These are phyloP conservation scores for Cunninghamia lanceolata DNA, from an alignment of 75 land plant genomes.

Conservation along the genomic window DNA sequence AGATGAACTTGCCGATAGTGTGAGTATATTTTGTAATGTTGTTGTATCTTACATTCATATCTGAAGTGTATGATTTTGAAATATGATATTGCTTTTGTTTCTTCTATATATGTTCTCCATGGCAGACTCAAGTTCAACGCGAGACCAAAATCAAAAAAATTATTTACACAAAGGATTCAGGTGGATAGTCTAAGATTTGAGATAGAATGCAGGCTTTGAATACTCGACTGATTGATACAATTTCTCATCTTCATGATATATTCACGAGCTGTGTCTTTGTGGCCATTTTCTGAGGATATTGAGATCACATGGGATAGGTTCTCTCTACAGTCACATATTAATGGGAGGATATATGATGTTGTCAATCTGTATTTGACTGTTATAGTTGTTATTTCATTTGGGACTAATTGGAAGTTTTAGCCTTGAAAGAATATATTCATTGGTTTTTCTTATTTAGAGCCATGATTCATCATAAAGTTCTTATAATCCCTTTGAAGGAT, in stretches of 20 bases:
- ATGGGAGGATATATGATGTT: too few relatives aligned
- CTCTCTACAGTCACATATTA: too few relatives aligned
- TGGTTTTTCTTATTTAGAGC: not conserved
- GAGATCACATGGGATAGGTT: slow-evolving; percentile 95
- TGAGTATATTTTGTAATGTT: slow-evolving; percentile 23
- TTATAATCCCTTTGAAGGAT: too few relatives aligned
- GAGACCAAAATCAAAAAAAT: too few relatives aligned
- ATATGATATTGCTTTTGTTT: too few relatives aligned
- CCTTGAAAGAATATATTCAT: not conserved
- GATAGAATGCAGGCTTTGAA: slow-evolving; percentile 84
- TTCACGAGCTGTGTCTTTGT: slow-evolving; percentile 79
- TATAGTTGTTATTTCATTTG: too few relatives aligned
- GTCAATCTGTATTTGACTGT: too few relatives aligned
- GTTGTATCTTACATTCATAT: not conserved
- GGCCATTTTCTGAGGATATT: slow-evolving; percentile 64
- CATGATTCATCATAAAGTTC: not conserved
- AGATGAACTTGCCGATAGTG: slow-evolving; percentile 91
- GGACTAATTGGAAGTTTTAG: too few relatives aligned
- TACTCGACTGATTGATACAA: slow-evolving; percentile 54
- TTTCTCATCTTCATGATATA: slow-evolving; percentile 67
- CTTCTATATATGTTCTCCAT: too few relatives aligned
- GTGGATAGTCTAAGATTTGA: slow-evolving; percentile 69
- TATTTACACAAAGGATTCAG: slow-evolving; percentile 69
- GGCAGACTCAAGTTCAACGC: too few relatives aligned
- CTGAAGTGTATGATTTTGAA: not conserved